Base-by-base conservation (phyloP, 2,329 filamentous ascomycete species). In the Pseudogymnoascus sp. region DNA sequence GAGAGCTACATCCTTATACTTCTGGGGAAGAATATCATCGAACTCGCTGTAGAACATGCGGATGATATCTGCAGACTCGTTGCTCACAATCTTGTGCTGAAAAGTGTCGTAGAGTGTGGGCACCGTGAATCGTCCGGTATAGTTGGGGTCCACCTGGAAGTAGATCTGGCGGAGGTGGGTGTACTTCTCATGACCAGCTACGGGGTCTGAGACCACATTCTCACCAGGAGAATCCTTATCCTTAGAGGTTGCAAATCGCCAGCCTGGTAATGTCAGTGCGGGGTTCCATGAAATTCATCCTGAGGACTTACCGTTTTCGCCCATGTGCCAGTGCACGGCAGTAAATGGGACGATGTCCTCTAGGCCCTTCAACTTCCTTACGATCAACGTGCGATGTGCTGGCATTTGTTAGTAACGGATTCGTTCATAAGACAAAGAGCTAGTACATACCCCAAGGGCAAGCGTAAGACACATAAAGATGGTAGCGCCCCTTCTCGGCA, bases 331-430 rank as follows among this genome's bases (percentile, higher is more conserved):
- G 53, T 73, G 72, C 11, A 73, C 72, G 18, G 66, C 66, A 0
- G 71, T 73, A 47, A 64, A 73, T 18, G 82, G 81, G 68, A 99
- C 87, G 67, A 94, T 82, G 63, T 95, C 88, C 70, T 97, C 90
- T 0, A 99, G 82, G 0, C 93, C 94, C 79, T 97, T 99, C 71
- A 99, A 82, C 74, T 91, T 88, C 64, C 93, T 84, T 2, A 90
- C 89, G 69, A 97, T 96, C 67, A 97, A 80, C 0, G 91, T 88
- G 47, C 94, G 87, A 72, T 91, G 91, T 4, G 93, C 71, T 71
- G 68, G 18, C 18, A 28, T 31, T 11, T 42, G n/a, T 33, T 18
- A 60, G 35, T 37, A 42, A 38, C 0, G 21, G 1, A 4, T 7
- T 3, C n/a, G 6, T 14, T 18, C 16, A 14, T 38, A 12, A 11